Base-by-base conservation (phyloP, 1,284 basidiomycete species). In the Leccinum discolor region DNA sequence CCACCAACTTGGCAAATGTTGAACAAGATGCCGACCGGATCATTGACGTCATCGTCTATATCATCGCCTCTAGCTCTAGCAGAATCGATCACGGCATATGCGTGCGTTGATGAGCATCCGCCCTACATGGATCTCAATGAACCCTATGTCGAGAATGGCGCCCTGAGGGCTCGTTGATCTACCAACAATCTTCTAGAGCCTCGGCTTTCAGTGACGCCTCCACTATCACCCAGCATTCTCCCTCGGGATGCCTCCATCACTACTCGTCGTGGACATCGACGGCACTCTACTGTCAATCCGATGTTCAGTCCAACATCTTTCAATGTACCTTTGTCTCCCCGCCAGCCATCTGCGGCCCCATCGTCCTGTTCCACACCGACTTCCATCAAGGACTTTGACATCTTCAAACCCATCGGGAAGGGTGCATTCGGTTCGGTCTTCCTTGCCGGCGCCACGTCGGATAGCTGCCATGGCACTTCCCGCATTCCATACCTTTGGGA, bases 381-480 rank as follows among this genome's bases (percentile, higher is more conserved):
- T 1, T 96, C 96, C 3, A 99, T 99, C 82, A 98, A 95, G 78
- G 98, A 99, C 80, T 99, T 99, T 74, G 96, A 99, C 77, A 92
- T 99, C 74, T 96, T 99, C 83, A 99, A 99, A 79, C 98, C 98
- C 3, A 99, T 99, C 79, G 96, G 94, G 78, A 98, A 99, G 76
- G 98, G 98, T 63, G 98, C 98, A 2, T 99, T 98, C 75, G 98
- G 98, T 12, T 97, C 96, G 14, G 98, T 99, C 60, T 99, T 98
- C 79, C 85, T 99, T 47, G 95, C 98, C 65, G 80, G 18, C 64
- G 3, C 38, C 59, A 7, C 74, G 71, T 57, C 65, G 75, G 2
- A 4, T 73, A 1, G 74, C 47, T 50, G 62, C 23, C 5, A 77
- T 77, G 74, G 60, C 68, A 3, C 65, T 78, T 1, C 74, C 76